A percentile compares a stretch with the other conserved stretches of the same genome.
These are phyloP conservation scores for Leucocoprinus birnbaumii DNA, from an alignment of 768 basidiomycete genomes.

Conservation along the genomic window DNA sequence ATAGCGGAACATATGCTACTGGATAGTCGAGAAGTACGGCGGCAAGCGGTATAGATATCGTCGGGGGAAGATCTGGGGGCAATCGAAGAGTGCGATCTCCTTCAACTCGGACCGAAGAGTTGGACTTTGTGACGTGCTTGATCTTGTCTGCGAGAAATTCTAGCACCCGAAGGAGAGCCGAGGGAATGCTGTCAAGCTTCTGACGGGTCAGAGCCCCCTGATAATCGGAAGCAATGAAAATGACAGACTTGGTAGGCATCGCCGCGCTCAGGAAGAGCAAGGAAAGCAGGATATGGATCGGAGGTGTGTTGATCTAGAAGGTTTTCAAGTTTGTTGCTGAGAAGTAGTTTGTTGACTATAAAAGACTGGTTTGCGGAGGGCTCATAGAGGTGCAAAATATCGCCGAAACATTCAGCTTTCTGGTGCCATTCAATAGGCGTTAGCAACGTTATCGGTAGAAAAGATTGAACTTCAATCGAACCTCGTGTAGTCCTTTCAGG, in stretches of 20 bases:
- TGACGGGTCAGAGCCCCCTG: neutral
- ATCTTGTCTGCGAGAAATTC: slow-evolving; percentile 1
- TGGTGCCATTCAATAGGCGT: neutral
- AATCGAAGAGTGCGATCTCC: slow-evolving; percentile 24
- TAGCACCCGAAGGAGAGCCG: slow-evolving; percentile 3
- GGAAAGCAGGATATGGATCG: neutral
- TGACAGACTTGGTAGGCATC: neutral
- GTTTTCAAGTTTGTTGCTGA: slow-evolving; percentile 15
- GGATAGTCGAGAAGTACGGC: slow-evolving; percentile 62
- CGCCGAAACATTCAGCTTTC: slow-evolving; percentile 28
- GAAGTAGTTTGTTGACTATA: slow-evolving; percentile 41
- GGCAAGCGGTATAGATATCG: slow-evolving; percentile 47
- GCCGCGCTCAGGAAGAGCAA: neutral
- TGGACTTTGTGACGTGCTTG: neutral
- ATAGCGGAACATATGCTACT: slow-evolving; percentile 43
- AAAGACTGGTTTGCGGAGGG: slow-evolving; percentile 48
- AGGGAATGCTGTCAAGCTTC: slow-evolving; percentile 6
- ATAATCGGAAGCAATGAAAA: neutral
- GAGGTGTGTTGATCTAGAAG: neutral
- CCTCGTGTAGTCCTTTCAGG: neutral
- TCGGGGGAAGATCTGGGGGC: slow-evolving; percentile 21
- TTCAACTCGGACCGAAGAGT: neutral
- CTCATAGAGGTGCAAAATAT: slow-evolving; percentile 45
- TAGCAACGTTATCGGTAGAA: neutral
- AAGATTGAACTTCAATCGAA: neutral